Evolutionary conservation across 1,139 yeast species (phyloP), one percentile per base, ranked within the genome.

Genomic region (Debaryomycetaceae sp.): DNA sequence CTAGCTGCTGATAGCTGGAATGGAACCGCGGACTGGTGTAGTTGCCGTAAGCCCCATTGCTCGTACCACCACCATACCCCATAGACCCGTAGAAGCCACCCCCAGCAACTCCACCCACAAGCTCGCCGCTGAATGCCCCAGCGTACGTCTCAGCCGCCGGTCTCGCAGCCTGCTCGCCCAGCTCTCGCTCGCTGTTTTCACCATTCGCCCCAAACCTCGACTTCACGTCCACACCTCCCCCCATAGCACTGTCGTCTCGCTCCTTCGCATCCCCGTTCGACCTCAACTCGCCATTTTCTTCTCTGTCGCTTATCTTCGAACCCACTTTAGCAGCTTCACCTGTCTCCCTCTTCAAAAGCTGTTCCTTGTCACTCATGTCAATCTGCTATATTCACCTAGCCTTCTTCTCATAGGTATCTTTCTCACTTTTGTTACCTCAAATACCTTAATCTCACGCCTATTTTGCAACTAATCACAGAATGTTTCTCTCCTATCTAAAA

Each of bases 11-110:
- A 23, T 34, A 39, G 9, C 22, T 36, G n/a, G 37, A 14, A 8
- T 34, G 42, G 17, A 39, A 24, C 6, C 42, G 42, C 9, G 37
- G 22, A 34, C 35, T 39, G 6, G 34, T 23, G 22, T 39, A 39
- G 33, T 39, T 39, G 27, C 34, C 34, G n/a, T 24, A 30, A 6
- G 30, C 37, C 17, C 33, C 17, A 24, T 34, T 23, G 11, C 14
- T 31, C 17, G 23, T 34, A 2, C 31, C 31, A 17, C 42, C 24
- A 14, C 37, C 33, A 22, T 7, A 39, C 8, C 37, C 23, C 31
- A 24, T 27, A 7, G 31, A 27, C 11, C 31, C 31, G 11, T 27
- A 27, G 11, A 8, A 27, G 8, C 31, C 31, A 27, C 31, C 31
- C 11, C 31, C 11, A 8, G 11, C 31, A 8, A 27, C 31, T 3